Evolutionary conservation across 129 eudicot genomes (phyloP).

Genomic region (Saussurea involucrata): DNA sequence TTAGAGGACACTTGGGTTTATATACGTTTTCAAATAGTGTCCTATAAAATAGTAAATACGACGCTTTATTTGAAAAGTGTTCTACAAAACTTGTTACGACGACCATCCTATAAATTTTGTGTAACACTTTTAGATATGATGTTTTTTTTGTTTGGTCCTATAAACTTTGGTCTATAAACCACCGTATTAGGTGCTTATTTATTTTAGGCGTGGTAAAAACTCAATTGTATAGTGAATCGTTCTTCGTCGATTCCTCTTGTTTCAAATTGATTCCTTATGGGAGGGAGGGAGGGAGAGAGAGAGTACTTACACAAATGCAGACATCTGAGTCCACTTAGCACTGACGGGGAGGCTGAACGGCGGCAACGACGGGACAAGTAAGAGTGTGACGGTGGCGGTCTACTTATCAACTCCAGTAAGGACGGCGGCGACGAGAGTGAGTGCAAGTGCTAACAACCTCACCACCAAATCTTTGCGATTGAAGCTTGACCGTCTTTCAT

Average conservation of each 20-base stretch:
- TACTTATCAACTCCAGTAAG: slow-evolving; percentile 54
- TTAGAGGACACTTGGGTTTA: too few relatives aligned
- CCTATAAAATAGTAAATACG: too few relatives aligned
- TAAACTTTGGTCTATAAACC: too few relatives aligned
- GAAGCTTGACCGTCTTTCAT: slow-evolving; percentile 1
- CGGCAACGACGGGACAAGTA: slow-evolving; percentile 50
- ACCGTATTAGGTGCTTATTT: too few relatives aligned
- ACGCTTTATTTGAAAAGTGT: too few relatives aligned
- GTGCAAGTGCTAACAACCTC: slow-evolving; percentile 52
- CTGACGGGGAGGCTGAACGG: slow-evolving; percentile 57
- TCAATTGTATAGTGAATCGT: too few relatives aligned
- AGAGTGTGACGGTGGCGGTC: slow-evolving; percentile 37
- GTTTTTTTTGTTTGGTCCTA: too few relatives aligned
- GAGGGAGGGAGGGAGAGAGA: neutral
- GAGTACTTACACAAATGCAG: slow-evolving; percentile 30
- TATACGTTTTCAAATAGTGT: too few relatives aligned
- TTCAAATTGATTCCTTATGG: neutral
- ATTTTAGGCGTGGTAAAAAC: too few relatives aligned
- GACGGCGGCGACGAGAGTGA: slow-evolving; percentile 52
- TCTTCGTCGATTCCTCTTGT: neutral
- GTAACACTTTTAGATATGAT: too few relatives aligned
- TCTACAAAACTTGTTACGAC: too few relatives aligned
- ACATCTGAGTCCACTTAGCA: slow-evolving; percentile 62
- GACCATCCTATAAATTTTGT: too few relatives aligned
- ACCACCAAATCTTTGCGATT: slow-evolving; percentile 24